Conservation (phyloP, 2,329 filamentous ascomycete species). For the Diaporthe citriasiana region DNA sequence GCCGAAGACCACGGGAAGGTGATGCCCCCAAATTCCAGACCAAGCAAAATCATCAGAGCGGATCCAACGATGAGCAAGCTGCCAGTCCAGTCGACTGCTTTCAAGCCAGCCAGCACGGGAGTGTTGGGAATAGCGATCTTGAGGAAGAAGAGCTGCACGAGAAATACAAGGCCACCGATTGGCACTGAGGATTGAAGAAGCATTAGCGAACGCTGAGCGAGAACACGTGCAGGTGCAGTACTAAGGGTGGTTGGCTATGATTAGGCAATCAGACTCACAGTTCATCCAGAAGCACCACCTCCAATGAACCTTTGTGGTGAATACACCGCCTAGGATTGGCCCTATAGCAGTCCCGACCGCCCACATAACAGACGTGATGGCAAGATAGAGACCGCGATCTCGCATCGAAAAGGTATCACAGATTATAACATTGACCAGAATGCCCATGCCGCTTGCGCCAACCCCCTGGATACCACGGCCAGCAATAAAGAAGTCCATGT, state of each 20-base stretch:
- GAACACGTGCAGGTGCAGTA: too few species aligned
- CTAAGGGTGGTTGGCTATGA: too few species aligned
- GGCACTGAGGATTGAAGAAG: constrained; percentile 57
- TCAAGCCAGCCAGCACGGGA: constrained; percentile 71
- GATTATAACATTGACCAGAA: constrained; percentile 72
- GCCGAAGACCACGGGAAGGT: constrained; percentile 81
- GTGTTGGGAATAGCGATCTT: constrained; percentile 79
- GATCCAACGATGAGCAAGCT: constrained; percentile 77
- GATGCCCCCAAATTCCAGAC: constrained; percentile 86
- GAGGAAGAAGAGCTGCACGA: constrained; percentile 71
- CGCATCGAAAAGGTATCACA: constrained; percentile 69
- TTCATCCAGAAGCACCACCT: constrained; percentile 81
- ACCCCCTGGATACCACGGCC: constrained; percentile 70
- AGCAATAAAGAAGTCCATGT: constrained; percentile 67
- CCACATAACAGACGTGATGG: constrained; percentile 70
- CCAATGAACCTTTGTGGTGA: constrained; percentile 74
- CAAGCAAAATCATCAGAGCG: constrained; percentile 88
- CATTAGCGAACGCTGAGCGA: neutral
- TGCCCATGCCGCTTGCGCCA: constrained; percentile 70
- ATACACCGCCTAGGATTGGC: constrained; percentile 77
- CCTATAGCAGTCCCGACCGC: constrained; percentile 75
- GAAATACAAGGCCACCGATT: constrained; percentile 58
- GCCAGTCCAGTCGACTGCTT: constrained; percentile 73
- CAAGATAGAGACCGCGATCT: constrained; percentile 66
- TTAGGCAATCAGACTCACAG: constrained; percentile 42